phyloP scores from a whole-genome alignment of 352 stramenopile genomes.

The Hyphochytrium catenoides region DNA sequence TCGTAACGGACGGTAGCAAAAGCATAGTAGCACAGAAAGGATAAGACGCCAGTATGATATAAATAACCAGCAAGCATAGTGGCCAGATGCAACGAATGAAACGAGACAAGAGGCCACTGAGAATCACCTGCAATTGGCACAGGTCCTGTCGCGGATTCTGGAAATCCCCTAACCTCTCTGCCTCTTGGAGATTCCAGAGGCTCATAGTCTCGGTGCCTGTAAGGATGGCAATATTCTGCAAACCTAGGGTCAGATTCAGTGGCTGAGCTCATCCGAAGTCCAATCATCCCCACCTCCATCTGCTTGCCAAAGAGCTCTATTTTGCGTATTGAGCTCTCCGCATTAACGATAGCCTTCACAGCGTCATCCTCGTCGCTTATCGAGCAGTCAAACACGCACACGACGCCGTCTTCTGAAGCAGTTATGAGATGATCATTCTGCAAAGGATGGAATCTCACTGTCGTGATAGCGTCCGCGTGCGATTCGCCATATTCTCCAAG shows the following conservation, averaged over 20 bases:
- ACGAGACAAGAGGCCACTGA: too few relatives aligned
- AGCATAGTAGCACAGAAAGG: too few relatives aligned
- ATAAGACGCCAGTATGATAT: too few relatives aligned
- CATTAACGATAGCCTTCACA: slow-evolving; percentile 63
- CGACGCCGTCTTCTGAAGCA: slow-evolving; percentile 65
- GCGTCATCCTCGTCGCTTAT: slow-evolving; percentile 60
- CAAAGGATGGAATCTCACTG: slow-evolving; percentile 56
- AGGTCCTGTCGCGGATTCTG: slow-evolving; percentile 27
- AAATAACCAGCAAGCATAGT: background rate
- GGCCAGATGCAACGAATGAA: background rate
- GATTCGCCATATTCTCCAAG: slow-evolving; percentile 59
- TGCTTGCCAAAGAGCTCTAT: slow-evolving; percentile 69
- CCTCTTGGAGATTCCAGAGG: slow-evolving; percentile 62
- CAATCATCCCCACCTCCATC: too few relatives aligned
- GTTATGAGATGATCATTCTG: slow-evolving; percentile 48
- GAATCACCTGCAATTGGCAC: slow-evolving; percentile 37
- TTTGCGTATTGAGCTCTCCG: slow-evolving; percentile 57
- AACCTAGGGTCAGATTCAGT: too few relatives aligned
- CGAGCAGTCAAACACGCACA: slow-evolving; percentile 64
- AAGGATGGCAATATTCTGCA: slow-evolving; percentile 53
- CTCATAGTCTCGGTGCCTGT: slow-evolving; percentile 65
- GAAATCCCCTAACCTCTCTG: slow-evolving; percentile 50
- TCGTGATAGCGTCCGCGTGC: slow-evolving; percentile 61
- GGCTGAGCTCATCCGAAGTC: too few relatives aligned
- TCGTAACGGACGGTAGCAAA: too few relatives aligned